phyloP scores from a whole-genome alignment of 106 monocot genomes.

The Iris macrosiphon region DNA sequence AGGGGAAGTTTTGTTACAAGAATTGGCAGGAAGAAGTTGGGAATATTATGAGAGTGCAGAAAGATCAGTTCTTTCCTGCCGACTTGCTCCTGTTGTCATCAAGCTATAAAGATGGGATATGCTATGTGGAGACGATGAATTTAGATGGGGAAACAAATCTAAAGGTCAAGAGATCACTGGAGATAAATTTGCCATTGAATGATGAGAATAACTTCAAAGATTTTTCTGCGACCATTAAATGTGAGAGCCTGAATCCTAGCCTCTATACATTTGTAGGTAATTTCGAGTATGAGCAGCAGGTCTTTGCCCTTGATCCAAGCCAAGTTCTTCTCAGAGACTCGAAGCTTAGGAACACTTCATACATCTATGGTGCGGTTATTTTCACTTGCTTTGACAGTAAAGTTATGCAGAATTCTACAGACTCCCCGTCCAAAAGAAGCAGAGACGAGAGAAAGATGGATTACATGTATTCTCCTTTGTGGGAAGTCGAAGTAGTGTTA shows the following conservation, averaged over 20 bases:
- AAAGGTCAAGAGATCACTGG: conserved; percentile 41
- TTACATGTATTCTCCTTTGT: too few species aligned
- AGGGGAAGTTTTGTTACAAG: conserved; percentile 26
- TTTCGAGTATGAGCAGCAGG: conserved; percentile 36
- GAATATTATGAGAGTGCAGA: conserved; percentile 32
- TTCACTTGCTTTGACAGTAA: conserved; percentile 43
- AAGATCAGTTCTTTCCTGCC: conserved; percentile 44
- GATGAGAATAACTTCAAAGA: conserved; percentile 26
- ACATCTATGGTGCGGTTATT: conserved; percentile 37
- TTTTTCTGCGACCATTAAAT: conserved; percentile 16
- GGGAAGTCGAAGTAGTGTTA: too few species aligned
- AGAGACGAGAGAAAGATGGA: conserved; percentile 46
- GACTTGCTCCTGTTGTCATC: conserved; percentile 41
- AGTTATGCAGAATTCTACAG: conserved; percentile 47
- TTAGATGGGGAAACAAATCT: conserved; percentile 49
- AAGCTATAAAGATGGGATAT: conserved; percentile 13
- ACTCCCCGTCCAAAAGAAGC: conserved; percentile 45
- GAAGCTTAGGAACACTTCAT: conserved; percentile 42
- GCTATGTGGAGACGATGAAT: conserved; percentile 26
- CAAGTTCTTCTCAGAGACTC: conserved; percentile 49
- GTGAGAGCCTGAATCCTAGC: conserved; percentile 25
- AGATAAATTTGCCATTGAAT: conserved; percentile 10
- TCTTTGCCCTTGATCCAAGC: conserved; percentile 36
- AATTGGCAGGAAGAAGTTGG: conserved; percentile 38
- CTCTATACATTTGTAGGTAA: conserved; percentile 45